phyloP scores from a whole-genome alignment of 257 asterid species.

The Solanum gandarillasii region DNA sequence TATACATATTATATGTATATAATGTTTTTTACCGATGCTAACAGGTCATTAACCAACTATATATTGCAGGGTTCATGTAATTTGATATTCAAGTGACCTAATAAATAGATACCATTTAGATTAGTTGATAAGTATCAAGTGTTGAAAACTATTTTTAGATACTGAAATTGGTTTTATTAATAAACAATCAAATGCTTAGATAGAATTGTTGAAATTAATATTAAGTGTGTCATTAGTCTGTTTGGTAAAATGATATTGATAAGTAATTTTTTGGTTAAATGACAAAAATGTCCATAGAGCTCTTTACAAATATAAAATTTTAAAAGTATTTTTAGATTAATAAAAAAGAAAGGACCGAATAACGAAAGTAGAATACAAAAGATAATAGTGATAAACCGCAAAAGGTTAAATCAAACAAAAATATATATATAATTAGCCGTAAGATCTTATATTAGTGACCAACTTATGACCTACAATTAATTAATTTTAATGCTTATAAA shows the following conservation, averaged over 20 bases:
- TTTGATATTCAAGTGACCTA: not conserved
- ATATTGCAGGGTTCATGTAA: not conserved
- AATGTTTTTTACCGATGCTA: not conserved
- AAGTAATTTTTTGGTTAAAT: not conserved
- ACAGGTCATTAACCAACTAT: not conserved
- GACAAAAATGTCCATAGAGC: not conserved
- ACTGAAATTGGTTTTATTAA: not conserved
- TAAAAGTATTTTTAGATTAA: not conserved
- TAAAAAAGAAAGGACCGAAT: not conserved
- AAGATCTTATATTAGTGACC: not conserved
- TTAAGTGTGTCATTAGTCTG: not conserved
- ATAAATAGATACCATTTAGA: not conserved
- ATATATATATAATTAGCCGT: too few species aligned
- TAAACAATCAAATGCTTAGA: not conserved
- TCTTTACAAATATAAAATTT: not conserved
- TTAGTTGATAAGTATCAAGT: not conserved
- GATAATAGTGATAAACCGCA: not conserved
- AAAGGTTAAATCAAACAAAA: not conserved
- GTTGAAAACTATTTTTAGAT: not conserved
- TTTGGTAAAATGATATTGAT: not conserved
- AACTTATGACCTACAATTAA: not conserved
- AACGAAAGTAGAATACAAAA: not conserved
- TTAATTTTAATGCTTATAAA: not conserved
- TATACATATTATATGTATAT: not conserved
- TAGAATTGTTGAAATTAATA: not conserved